A percentile compares a stretch with the other conserved stretches of the same genome.
Evolutionary conservation across 805 yeast species (phyloP).

Genomic region (Candida yuanshanica): DNA sequence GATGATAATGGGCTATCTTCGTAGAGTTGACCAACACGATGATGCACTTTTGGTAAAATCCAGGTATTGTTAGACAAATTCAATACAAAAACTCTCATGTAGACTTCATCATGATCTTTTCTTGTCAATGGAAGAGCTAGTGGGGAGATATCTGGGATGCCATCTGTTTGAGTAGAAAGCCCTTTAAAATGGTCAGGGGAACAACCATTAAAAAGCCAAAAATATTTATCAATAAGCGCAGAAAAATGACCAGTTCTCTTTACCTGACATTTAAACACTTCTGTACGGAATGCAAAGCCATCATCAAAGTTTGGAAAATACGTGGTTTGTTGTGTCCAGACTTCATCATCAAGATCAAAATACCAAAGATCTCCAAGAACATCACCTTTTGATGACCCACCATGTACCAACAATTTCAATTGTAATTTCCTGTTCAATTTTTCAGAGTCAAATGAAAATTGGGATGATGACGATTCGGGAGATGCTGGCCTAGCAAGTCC

Average conservation of each 20-base stretch:
- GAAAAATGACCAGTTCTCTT: conserved; percentile 15
- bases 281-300: conserved; percentile 9
- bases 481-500: conserved; percentile 13
- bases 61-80: conserved; percentile 14
- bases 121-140: neutral
- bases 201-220: conserved; percentile 16
- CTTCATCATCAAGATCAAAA: conserved; percentile 38
- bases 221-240: conserved; percentile 15
- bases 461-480: conserved; percentile 7
- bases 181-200: conserved; percentile 7
- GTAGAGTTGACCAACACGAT: conserved; percentile 3
- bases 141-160: conserved; percentile 14
- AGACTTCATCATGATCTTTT: conserved; percentile 3
- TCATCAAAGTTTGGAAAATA: conserved; percentile 21
- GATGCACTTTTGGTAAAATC: conserved; percentile 10
- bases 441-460: neutral
- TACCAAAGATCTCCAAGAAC: conserved; percentile 47
- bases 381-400: conserved; percentile 29
- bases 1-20: neutral
- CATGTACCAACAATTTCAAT: conserved; percentile 28
- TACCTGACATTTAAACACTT: conserved; percentile 6
- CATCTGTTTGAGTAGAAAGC: neutral
- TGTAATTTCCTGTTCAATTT: conserved; percentile 1
- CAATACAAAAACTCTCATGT: conserved; percentile 10
- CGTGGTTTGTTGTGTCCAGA: conserved; percentile 31